These are phyloP conservation scores for Arthromyces matolae DNA, from an alignment of 768 basidiomycete genomes.

Conservation along the genomic window DNA sequence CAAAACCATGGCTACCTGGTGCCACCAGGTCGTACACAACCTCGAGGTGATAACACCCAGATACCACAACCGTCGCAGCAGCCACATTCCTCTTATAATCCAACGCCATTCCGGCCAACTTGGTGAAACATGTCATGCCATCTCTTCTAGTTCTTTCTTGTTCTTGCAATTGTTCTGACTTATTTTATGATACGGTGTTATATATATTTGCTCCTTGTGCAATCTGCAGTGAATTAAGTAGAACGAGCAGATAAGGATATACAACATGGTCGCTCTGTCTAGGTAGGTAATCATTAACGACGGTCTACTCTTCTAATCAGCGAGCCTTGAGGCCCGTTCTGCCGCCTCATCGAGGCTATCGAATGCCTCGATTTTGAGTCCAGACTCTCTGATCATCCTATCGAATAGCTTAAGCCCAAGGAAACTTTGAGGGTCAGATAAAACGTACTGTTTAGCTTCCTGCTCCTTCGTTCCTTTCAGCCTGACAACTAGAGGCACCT, in stretches of 20 bases:
- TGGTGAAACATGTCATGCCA: conserved; percentile 48
- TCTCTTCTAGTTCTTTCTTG: conserved; percentile 21
- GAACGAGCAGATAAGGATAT: conserved; percentile 6
- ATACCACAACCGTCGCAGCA: conserved; percentile 36
- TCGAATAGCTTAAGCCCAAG: conserved; percentile 13
- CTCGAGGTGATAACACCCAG: conserved; percentile 45
- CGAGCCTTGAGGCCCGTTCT: conserved; percentile 70
- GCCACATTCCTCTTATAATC: conserved; percentile 38
- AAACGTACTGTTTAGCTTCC: conserved; percentile 88
- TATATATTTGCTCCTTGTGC: conserved; percentile 16
- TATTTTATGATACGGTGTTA: conserved; percentile 36
- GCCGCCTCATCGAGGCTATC: conserved; percentile 93
- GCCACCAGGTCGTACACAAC: conserved; percentile 46
- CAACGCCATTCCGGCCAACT: conserved; percentile 41
- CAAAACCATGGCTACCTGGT: conserved; percentile 46
- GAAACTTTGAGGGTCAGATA: too few species aligned
- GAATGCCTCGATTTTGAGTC: conserved; percentile 89
- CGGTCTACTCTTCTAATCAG: conserved; percentile 35
- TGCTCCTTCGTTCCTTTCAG: conserved; percentile 96
- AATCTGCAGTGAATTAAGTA: conserved; percentile 8
- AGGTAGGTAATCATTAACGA: too few species aligned
- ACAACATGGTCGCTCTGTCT: too few species aligned
- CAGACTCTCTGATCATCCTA: conserved; percentile 92
- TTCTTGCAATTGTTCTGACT: conserved; percentile 33
- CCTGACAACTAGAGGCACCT: conserved; percentile 87